phyloP scores from a whole-genome alignment of 345 rosid genomes.

The Eutrema japonicum region DNA sequence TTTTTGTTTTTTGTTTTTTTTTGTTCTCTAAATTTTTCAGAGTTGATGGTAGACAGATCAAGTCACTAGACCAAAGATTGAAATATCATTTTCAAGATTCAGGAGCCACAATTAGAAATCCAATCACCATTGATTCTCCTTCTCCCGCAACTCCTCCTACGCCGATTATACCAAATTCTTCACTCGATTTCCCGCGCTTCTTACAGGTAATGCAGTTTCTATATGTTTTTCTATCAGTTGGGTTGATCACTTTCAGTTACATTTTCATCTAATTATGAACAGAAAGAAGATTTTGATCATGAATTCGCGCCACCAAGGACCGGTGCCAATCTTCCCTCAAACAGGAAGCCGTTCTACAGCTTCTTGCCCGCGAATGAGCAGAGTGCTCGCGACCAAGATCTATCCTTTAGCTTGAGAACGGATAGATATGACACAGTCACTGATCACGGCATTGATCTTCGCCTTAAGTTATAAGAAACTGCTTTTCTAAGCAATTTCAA shows the following conservation, averaged over 20 bases:
- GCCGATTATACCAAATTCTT: constrained; percentile 27
- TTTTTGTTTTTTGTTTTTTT: neutral
- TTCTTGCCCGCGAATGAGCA: constrained; percentile 50
- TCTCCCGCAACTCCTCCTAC: constrained; percentile 30
- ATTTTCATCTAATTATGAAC: constrained; percentile 25
- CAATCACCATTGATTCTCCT: constrained; percentile 46
- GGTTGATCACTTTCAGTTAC: constrained; percentile 4
- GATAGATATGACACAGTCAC: constrained; percentile 46
- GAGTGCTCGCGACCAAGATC: constrained; percentile 38
- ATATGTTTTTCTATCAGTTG: neutral
- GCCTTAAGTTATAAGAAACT: constrained; percentile 49
- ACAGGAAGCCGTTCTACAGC: constrained; percentile 49
- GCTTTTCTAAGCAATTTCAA: neutral
- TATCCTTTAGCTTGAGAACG: constrained; percentile 39
- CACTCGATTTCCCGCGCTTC: constrained; percentile 38
- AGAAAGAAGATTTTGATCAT: constrained; percentile 46
- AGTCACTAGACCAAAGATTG: constrained; percentile 37
- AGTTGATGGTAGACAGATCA: constrained; percentile 37
- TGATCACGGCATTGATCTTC: constrained; percentile 61
- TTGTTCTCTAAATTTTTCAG: constrained; percentile 30
- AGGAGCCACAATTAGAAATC: constrained; percentile 43
- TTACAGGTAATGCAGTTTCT: constrained; percentile 31
- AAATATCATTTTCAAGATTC: constrained; percentile 35
- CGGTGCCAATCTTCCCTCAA: neutral
- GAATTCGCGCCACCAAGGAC: constrained; percentile 23